Base-by-base conservation (phyloP, 176 grass and related monocot genomes). In the Areca catechu region DNA sequence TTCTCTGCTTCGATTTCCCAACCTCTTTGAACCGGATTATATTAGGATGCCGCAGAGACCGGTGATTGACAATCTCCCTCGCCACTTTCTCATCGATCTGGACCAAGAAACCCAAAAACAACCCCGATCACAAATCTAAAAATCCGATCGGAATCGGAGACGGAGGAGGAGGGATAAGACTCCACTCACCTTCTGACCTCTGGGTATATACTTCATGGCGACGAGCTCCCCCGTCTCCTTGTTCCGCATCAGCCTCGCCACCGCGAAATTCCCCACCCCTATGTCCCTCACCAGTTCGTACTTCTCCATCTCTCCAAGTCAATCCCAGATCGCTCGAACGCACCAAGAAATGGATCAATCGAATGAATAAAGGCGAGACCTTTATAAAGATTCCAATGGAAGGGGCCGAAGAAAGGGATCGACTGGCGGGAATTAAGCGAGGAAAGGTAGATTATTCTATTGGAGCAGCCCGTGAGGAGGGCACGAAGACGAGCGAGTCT, bases 231-330 rank as follows among this genome's bases (percentile, higher is more conserved):
- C 82, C 57, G 89, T 95, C 89, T 82, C 84, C 75, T 80, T 89
- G 81, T 95, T 79, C 16, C 81, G 72, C 89, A 95, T 89, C 49
- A 95, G 55, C 75, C 89, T 63, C 48, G 85, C 89, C 1, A 95
- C 80, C 48, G 85, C 89, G 72, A 89, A 95, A 76, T 95, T 89
- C 23, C 85, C 89, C 59, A 81, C 65, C 30, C 89, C 89, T 74
- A 95, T 95, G 48, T 95, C 89, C 81, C 85, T 95, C 81, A 95
- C 60, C 28, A 95, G 85, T 81, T 95, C 89, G 81, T 95, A 95
- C 85, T 79, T 92, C 83, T 92, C 88, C 88, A 92, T 92, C 76
- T 53, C 20, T 62, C 49, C 22, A 59, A 53, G n/a, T 28, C 48
- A 16, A 22, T 53, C 12, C n/a, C 14, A 27, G 10, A 48, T 27